phyloP scores from a whole-genome alignment of 352 stramenopile genomes.

The Phytopythium mirpurense region DNA sequence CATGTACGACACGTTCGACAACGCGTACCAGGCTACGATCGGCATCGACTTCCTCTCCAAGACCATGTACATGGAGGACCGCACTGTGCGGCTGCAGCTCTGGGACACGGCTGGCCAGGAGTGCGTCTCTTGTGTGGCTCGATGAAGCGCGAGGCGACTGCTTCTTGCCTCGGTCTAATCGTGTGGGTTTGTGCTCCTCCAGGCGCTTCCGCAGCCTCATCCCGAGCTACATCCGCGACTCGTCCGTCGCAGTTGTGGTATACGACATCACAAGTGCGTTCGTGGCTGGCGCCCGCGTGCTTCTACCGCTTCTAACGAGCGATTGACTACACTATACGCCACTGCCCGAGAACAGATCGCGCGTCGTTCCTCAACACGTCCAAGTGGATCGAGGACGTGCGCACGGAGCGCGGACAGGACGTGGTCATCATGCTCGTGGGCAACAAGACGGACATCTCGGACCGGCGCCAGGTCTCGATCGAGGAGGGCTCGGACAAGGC shows the following conservation, averaged over 20 bases:
- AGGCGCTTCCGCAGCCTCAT: slow-evolving; percentile 93
- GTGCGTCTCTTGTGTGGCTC: slow-evolving; percentile 26
- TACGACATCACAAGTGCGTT: slow-evolving; percentile 98
- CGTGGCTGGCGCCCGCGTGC: not conserved
- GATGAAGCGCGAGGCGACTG: slow-evolving; percentile 4
- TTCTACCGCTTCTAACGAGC: not conserved
- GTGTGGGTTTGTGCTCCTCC: slow-evolving; percentile 4
- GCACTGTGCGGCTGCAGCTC: slow-evolving; percentile 97
- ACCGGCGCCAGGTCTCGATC: slow-evolving; percentile 95
- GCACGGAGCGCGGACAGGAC: slow-evolving; percentile 96
- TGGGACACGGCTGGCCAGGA: slow-evolving; percentile 99
- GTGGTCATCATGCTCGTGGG: slow-evolving; percentile 99
- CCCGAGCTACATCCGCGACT: slow-evolving; percentile 97
- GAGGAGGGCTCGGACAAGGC: slow-evolving; percentile 98
- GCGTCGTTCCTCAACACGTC: slow-evolving; percentile 98
- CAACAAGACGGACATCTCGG: slow-evolving; percentile 99
- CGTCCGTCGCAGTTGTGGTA: slow-evolving; percentile 98
- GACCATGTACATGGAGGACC: slow-evolving; percentile 98
- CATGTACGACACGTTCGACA: slow-evolving; percentile 98
- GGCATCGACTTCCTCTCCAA: slow-evolving; percentile 99
- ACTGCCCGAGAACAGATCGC: too few relatives aligned
- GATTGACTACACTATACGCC: slow-evolving; percentile 1
- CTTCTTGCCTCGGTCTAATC: slow-evolving; percentile 4
- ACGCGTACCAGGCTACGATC: slow-evolving; percentile 98
- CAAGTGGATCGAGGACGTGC: slow-evolving; percentile 99